These are phyloP conservation scores for Volvox africanus DNA, from an alignment of 139 green algal genomes.

Conservation along the genomic window DNA sequence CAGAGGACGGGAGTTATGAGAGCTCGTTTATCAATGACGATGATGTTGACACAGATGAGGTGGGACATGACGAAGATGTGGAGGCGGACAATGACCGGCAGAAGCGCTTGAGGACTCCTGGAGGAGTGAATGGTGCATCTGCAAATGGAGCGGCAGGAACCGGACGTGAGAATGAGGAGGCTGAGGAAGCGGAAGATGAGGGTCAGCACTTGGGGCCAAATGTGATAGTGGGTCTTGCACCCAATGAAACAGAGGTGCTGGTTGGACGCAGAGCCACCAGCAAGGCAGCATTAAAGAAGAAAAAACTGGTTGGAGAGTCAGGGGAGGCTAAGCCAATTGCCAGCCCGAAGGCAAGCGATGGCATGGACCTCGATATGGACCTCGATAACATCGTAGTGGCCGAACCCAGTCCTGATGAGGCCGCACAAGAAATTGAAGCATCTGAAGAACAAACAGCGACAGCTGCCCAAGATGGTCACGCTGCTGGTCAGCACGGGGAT, in stretches of 20 bases:
- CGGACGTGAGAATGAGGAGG: neutral
- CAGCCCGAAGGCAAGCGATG: no score
- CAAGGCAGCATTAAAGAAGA: neutral
- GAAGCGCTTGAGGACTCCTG: no score
- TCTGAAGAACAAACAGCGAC: no score
- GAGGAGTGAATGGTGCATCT: no score
- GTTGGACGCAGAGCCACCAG: neutral
- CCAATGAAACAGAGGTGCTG: slow-evolving; percentile 34
- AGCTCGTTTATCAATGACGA: slow-evolving; percentile 37
- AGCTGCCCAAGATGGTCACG: no score
- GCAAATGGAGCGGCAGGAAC: neutral
- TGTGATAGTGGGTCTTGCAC: neutral
- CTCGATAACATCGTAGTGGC: no score
- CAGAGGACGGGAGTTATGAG: slow-evolving; percentile 23
- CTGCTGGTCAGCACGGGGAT: no score
- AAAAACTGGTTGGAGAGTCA: neutral
- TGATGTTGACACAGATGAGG: neutral
- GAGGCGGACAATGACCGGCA: neutral
- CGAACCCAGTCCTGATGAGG: no score
- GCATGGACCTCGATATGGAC: no score
- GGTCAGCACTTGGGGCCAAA: no score
- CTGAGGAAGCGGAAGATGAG: neutral
- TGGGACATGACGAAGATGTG: neutral
- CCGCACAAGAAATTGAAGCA: no score
- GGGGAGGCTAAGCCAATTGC: no score